Evolutionary conservation across 1,284 basidiomycete genomes (phyloP).

Genomic region (Malassezia psittaci): DNA sequence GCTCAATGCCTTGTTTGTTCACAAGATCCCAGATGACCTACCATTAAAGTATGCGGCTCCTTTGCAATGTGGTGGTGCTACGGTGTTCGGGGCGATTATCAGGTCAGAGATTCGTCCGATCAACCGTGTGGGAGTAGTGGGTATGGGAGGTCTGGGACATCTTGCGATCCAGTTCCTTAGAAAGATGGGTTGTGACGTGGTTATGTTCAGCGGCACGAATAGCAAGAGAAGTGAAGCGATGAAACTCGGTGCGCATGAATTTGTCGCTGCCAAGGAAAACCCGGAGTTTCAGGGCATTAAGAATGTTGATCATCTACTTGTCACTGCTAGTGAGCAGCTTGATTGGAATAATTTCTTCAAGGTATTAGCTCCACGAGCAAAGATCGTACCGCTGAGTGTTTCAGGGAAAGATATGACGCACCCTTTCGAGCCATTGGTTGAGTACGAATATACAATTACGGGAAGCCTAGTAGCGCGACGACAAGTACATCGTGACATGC

Average conservation of each 20-base stretch:
- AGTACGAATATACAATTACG: slow-evolving; percentile 29
- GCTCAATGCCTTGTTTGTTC: slow-evolving; percentile 31
- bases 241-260: slow-evolving; percentile 49
- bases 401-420: slow-evolving; percentile 18
- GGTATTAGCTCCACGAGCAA: slow-evolving; percentile 28
- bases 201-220: slow-evolving; percentile 44
- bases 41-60: slow-evolving; percentile 43
- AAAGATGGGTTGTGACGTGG: slow-evolving; percentile 48
- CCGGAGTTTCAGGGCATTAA: slow-evolving; percentile 33
- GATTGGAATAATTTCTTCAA: slow-evolving; percentile 37
- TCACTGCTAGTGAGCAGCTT: slow-evolving; percentile 35
- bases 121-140: slow-evolving; percentile 49
- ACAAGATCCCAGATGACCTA: slow-evolving; percentile 36
- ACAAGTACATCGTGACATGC: slow-evolving; percentile 34
- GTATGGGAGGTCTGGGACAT: slow-evolving; percentile 50
- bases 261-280: slow-evolving; percentile 40
- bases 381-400: slow-evolving; percentile 36
- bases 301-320: slow-evolving; percentile 31
- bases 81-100: slow-evolving; percentile 49
- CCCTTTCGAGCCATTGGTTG: slow-evolving; percentile 36
- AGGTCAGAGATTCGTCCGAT: slow-evolving; percentile 40
- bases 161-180: slow-evolving; percentile 46
- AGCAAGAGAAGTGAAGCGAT: slow-evolving; percentile 46
- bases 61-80: slow-evolving; percentile 50
- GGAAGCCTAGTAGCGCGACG: slow-evolving; percentile 36